phyloP scores from a whole-genome alignment of 108 stramenopile species.

The Cyclotella kingstonii region DNA sequence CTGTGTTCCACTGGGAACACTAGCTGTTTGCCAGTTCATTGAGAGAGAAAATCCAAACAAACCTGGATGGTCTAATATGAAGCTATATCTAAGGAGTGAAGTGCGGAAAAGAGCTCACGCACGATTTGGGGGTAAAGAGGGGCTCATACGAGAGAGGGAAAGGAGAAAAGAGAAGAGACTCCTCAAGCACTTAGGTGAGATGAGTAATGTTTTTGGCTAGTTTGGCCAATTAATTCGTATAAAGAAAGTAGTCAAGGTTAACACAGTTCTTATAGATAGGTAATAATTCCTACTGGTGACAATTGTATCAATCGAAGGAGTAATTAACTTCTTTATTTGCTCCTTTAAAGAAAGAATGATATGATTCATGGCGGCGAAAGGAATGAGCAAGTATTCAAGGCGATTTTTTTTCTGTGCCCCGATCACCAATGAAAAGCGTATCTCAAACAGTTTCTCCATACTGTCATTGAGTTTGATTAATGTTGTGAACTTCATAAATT shows the following conservation, averaged over 20 bases:
- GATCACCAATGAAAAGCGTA: no score
- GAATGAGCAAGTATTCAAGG: no score
- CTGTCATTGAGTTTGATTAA: no score
- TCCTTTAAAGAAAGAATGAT: no score
- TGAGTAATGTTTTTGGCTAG: slow-evolving; percentile 60
- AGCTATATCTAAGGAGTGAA: slow-evolving; percentile 66
- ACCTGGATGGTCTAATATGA: slow-evolving; percentile 66
- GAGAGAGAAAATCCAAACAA: slow-evolving; percentile 72
- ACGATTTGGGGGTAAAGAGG: slow-evolving; percentile 72
- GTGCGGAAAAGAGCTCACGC: slow-evolving; percentile 62
- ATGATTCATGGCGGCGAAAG: no score
- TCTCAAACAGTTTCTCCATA: no score
- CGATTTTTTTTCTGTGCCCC: no score
- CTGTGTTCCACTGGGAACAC: slow-evolving; percentile 77
- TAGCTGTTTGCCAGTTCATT: slow-evolving; percentile 65
- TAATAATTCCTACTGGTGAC: background rate
- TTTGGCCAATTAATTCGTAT: background rate
- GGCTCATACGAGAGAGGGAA: slow-evolving; percentile 62
- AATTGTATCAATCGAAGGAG: no score
- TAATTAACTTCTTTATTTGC: no score
- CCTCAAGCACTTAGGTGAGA: slow-evolving; percentile 59
- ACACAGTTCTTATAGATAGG: background rate
- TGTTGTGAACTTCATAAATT: no score
- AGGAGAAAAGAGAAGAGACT: slow-evolving; percentile 56
- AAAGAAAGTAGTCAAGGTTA: no score